Evolutionary conservation across 306 rosid genomes (phyloP), one percentile per base, ranked within the genome.

Genomic region (Gleditsia sinensis): DNA sequence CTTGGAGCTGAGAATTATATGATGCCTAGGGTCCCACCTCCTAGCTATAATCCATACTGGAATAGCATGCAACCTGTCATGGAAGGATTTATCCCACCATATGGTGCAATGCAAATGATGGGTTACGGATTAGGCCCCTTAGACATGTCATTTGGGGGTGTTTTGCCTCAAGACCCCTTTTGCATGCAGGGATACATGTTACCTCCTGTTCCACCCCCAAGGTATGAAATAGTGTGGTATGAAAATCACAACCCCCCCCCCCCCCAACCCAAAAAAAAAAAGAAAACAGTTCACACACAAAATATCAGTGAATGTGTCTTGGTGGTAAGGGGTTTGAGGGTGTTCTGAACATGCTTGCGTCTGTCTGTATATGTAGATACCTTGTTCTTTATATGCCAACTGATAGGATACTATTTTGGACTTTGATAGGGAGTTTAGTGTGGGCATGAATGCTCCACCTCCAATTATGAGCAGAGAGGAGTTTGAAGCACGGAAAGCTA

Each of bases 401-500:
- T 79, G 43, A 16, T 74, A 33, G 50, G 45, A 21, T 32, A n/a
- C 43, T 37, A 46, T 7, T 81, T 71, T 76, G 75, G 48, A 46
- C 54, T 12, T 77, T 20, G 67, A 10, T 83, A 91, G 98, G 96
- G 96, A 89, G 13, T 88, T 88, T 39, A 46, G 86, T 54, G 89
- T 91, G 94, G 85, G 84, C 37, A 83, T 85, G 91, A 85, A 83
- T 68, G 83, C 63, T 65, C 92, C 88, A 56, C 90, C 83, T 76
- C 94, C 94, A 7, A 71, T 82, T 67, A 86, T 89, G 98, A 89
- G 94, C 82, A 75, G 94, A 67, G 98, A 91, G 81, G 96, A 93
- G 81, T 93, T 91, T 74, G 98, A 93, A 80, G 96, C 97, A 57
- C 82, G 92, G 59, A 91, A 93, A 75, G 92, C 93, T 66, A 84